Evolutionary conservation across 2,329 filamentous ascomycete species (phyloP).

Genomic region (Cladosporium sp.): DNA sequence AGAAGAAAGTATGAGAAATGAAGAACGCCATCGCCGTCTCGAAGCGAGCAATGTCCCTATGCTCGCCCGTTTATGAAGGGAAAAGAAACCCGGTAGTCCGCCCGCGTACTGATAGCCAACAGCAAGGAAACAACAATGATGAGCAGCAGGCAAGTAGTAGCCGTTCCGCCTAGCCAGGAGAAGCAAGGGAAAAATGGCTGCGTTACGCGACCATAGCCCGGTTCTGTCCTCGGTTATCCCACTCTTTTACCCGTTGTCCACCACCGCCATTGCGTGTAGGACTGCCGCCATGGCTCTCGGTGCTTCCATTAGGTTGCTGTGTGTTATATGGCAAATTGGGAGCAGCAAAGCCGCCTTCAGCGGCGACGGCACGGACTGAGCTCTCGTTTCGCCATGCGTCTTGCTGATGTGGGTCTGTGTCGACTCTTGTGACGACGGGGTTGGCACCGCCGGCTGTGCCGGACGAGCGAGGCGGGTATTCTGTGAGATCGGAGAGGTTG

Average conservation of each 20-base stretch:
- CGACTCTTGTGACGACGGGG: constrained; percentile 65
- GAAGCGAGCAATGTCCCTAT: not conserved
- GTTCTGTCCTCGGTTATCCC: constrained; percentile 6
- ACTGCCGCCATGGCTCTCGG: constrained; percentile 8
- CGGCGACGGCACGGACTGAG: constrained; percentile 69
- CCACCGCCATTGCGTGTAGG: constrained; percentile 6
- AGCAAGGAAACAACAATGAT: not conserved
- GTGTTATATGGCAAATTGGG: constrained; percentile 10
- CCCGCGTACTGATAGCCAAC: not conserved
- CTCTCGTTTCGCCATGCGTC: constrained; percentile 75
- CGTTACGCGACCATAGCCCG: constrained; percentile 1
- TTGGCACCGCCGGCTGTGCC: constrained; percentile 29
- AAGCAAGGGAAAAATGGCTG: not conserved
- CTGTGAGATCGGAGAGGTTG: constrained; percentile 48
- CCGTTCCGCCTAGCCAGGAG: not conserved
- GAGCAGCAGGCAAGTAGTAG: no score
- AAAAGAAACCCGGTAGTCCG: not conserved
- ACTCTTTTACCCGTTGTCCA: constrained; percentile 1
- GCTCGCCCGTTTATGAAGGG: not conserved
- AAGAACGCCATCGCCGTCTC: not conserved
- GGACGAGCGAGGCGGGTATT: constrained; percentile 28
- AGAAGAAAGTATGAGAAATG: not conserved
- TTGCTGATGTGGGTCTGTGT: constrained; percentile 74
- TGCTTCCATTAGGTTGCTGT: constrained; percentile 8
- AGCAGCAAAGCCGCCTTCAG: constrained; percentile 17